Base-by-base conservation (phyloP, 1,139 yeast genomes). In the Diutina ranongensis region DNA sequence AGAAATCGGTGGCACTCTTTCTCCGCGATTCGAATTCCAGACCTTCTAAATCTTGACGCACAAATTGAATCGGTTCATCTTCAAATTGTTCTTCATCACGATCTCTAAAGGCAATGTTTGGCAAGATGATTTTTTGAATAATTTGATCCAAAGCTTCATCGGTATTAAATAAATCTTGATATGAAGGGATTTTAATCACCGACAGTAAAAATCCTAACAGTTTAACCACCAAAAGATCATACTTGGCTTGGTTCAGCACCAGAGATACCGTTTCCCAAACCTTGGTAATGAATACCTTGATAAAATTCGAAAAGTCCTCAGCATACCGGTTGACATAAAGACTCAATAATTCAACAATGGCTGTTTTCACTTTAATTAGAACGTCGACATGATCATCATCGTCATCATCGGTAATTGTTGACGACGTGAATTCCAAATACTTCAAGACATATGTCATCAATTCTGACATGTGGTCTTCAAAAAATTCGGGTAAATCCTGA, bases 401-500 rank as follows among this genome's bases (percentile, higher is more conserved):
- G 40, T 73, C 72, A 0, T 67, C 63, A 47, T 78, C 79, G n/a
- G 71, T 73, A 18, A 83, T 59, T 40, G 80, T 52, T 0, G 75
- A 67, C 49, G 79, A 78, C 20, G 68, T 61, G 57, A 80, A 86
- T 33, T 73, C 65, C 50, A 92, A 69, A 59, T 88, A 92, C 61
- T 83, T 84, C 60, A 86, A 94, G 57, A 89, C 71, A 34, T 89
- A 75, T 10, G 71, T 72, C 94, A 94, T 85, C 47, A 95, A 88
- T 31, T 67, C 68, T 45, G 73, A 68, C 67, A 92, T 65, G 60
- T 94, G 78, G 62, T 94, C 98, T 64, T 94, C 99, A 59, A 94
- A 94, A 60, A 89, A 92, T 62, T 89, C 98, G 2, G 99, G 98
- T 47, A 94, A 82, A 64, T 94, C 98, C 64, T 94, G 98, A 63